These are phyloP conservation scores for Tilletiopsis washingtonensis DNA, from an alignment of 1,284 basidiomycete species.

Conservation along the genomic window DNA sequence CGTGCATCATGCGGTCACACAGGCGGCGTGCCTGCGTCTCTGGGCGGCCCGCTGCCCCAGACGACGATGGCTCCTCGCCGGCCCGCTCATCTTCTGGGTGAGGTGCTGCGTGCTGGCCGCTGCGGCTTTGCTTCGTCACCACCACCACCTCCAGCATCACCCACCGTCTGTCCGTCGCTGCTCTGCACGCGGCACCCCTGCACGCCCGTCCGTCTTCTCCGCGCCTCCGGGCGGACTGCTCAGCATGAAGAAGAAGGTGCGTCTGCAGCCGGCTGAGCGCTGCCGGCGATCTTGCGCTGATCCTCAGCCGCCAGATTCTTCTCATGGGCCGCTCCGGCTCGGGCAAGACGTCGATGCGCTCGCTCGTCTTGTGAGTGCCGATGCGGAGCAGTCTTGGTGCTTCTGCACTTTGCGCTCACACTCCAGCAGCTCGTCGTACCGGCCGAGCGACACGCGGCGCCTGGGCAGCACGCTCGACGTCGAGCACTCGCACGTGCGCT, in stretches of 20 bases:
- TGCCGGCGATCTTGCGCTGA: neutral
- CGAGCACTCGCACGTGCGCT: conserved; percentile 92
- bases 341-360: conserved; percentile 88
- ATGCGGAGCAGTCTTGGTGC: conserved; percentile 1
- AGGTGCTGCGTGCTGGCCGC: too few relatives aligned
- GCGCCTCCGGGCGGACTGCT: too few relatives aligned
- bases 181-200: too few relatives aligned
- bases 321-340: conserved; percentile 50
- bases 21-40: too few relatives aligned
- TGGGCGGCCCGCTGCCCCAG: too few relatives aligned
- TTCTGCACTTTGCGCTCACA: neutral
- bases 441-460: conserved; percentile 79
- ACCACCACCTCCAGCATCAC: too few relatives aligned
- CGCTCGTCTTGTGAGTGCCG: conserved; percentile 82
- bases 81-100: too few relatives aligned
- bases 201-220: too few relatives aligned
- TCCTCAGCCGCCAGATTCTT: conserved; percentile 20
- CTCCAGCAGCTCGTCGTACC: conserved; percentile 64
- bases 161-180: too few relatives aligned
- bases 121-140: too few relatives aligned
- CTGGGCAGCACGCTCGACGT: conserved; percentile 95
- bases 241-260: conserved; percentile 26
- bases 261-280: neutral
- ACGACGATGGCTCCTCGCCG: too few relatives aligned
- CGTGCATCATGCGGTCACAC: too few relatives aligned